Conservation (phyloP, 108 stramenopile genomes). For the Hondaea fermentalgiana region DNA sequence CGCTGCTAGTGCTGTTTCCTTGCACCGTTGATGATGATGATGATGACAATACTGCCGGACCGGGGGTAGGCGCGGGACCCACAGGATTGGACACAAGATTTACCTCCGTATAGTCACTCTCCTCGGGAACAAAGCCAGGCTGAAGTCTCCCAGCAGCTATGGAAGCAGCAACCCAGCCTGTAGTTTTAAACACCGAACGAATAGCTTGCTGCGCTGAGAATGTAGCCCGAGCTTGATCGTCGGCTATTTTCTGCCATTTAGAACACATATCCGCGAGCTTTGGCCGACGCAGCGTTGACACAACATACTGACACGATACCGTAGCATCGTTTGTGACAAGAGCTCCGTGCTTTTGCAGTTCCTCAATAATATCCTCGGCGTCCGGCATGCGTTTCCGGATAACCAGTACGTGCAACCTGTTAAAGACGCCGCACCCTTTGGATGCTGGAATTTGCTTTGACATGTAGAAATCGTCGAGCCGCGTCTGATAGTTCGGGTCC, state of each 20-base stretch:
- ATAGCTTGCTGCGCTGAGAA: background rate
- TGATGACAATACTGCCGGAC: too few species aligned
- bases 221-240: background rate
- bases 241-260: background rate
- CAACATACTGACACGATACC: background rate
- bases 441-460: background rate
- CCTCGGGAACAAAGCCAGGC: background rate
- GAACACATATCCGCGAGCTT: background rate
- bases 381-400: background rate
- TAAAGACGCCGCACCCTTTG: background rate
- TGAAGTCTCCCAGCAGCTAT: background rate
- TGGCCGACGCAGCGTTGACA: background rate
- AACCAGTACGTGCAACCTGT: background rate
- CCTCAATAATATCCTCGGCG: background rate
- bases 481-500: background rate
- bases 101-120: background rate
- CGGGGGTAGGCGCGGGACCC: too few species aligned
- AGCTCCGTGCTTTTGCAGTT: background rate
- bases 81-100: background rate
- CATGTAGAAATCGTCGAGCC: background rate
- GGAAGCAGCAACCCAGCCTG: background rate
- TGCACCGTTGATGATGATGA: too few species aligned
- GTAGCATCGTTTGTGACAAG: background rate
- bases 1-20: too few species aligned
- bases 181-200: background rate